Evolutionary conservation across 2,329 filamentous ascomycete species (phyloP), one percentile per base, ranked within the genome.

Genomic region (Aspergillus oerlinghausenensis): DNA sequence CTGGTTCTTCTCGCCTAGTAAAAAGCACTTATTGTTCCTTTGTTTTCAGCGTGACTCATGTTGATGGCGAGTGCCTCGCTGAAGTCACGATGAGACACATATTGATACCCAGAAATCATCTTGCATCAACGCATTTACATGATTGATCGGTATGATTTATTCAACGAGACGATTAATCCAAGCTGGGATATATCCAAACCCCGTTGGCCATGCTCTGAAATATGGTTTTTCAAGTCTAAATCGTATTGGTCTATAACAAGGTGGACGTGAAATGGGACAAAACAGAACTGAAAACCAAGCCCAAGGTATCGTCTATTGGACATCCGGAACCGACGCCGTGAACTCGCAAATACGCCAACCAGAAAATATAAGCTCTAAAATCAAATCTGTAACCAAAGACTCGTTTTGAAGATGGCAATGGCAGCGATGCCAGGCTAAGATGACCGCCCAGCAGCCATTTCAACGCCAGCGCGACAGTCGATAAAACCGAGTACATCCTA

Each of bases 401-500:
- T 26, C 23, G 14, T 26, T 7, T 9, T 11, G 42, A 42, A 17
- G 40, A 19, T 43, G n/a, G n/a, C 21, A 23, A 0, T 26, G 43
- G 19, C 21, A 47, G 21, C 21, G 6, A 45, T 45, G 42, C 7
- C 14, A 17, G 8, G 19, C 14, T 17, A 38, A 17, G 42, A 23
- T 11, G 42, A 45, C 4, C 21, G 42, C 10, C 42, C 42, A 23
- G 42, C 42, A 45, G 5, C 3, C 42, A 54, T 40, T 47, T 49
- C 25, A 50, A 45, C 25, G 25, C 50, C 42, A 49, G 38, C 11
- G 7, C 10, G 23, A 35, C 19, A 17, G 25, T 25, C 38, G 28
- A 6, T 6, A 51, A 48, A 4, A 19, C 32, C 17, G 32, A 17
- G 32, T 7, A 17, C 14, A 26, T 58, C 45, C 69, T 70, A 73